Conservation (phyloP, 192 early-diverging fungal genomes). For the Thamnidium elegans region DNA sequence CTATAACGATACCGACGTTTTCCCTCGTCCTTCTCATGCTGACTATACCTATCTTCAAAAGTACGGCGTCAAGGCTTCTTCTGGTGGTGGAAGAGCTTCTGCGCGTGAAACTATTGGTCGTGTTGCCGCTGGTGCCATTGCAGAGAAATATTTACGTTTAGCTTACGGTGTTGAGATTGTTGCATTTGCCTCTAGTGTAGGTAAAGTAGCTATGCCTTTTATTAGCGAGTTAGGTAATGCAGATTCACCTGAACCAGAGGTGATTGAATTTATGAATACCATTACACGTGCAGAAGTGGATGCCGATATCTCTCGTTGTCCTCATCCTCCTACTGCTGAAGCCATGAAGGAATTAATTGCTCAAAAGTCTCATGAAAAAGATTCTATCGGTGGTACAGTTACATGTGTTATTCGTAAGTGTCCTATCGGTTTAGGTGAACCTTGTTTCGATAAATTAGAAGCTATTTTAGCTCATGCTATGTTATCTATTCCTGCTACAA, state of each 20-base stretch:
- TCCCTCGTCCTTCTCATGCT: conserved; percentile 96
- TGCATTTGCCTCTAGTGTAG: conserved; percentile 91
- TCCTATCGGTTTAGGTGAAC: conserved; percentile 92
- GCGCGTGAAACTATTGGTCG: conserved; percentile 97
- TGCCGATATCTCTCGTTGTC: conserved; percentile 85
- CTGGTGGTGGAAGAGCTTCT: conserved; percentile 90
- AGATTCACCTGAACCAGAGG: conserved; percentile 44
- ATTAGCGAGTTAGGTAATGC: conserved; percentile 47
- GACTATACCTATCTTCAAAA: conserved; percentile 97
- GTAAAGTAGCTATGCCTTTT: conserved; percentile 74
- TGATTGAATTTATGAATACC: conserved; percentile 62
- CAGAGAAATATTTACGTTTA: conserved; percentile 91
- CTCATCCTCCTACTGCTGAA: conserved; percentile 67
- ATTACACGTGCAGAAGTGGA: conserved; percentile 78
- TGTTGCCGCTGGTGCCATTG: conserved; percentile 94
- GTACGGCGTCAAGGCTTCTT: conserved; percentile 93
- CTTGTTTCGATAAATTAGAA: conserved; percentile 98
- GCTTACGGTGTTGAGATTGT: conserved; percentile 87
- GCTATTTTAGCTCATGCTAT: conserved; percentile 96
- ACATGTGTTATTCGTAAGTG: conserved; percentile 95
- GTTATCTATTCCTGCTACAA: conserved; percentile 98
- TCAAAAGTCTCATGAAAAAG: conserved; percentile 69
- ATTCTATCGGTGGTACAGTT: conserved; percentile 94
- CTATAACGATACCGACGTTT: conserved; percentile 94
- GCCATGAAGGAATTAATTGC: conserved; percentile 88